These are phyloP conservation scores for Termitomyces eurrhizus DNA, from an alignment of 768 basidiomycete species.

Conservation along the genomic window DNA sequence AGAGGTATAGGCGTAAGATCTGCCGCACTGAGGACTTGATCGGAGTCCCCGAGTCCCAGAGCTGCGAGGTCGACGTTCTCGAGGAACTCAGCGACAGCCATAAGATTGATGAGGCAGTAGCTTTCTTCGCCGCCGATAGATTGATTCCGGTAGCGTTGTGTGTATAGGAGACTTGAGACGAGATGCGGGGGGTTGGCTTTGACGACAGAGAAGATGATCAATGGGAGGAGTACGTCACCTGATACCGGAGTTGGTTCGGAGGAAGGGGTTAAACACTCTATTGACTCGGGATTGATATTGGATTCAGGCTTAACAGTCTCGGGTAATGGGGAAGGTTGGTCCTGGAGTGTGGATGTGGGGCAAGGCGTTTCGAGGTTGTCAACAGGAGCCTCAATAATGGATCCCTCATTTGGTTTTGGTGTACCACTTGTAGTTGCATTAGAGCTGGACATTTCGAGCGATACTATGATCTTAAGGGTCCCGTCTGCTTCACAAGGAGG, in stretches of 20 bases:
- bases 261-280: constrained; percentile 7
- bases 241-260: constrained; percentile 53
- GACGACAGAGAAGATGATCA: constrained; percentile 93
- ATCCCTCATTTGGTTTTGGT: neutral
- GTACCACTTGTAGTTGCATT: neutral
- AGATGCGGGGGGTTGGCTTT: constrained; percentile 86
- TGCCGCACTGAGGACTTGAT: constrained; percentile 60
- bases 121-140: constrained; percentile 76
- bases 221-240: constrained; percentile 86
- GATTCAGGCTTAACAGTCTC: constrained; percentile 11
- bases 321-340: constrained; percentile 10
- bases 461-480: constrained; percentile 16
- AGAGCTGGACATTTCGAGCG: constrained; percentile 2
- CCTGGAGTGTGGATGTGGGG: neutral
- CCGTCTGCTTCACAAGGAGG: constrained; percentile 21
- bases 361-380: constrained; percentile 9
- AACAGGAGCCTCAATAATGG: neutral
- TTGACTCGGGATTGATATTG: neutral
- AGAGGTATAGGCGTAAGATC: constrained; percentile 82
- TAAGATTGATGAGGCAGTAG: constrained; percentile 91
- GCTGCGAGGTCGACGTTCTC: constrained; percentile 87
- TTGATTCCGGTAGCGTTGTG: constrained; percentile 57
- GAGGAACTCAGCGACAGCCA: constrained; percentile 94
- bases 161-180: constrained; percentile 64
- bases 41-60: constrained; percentile 57